Conservation (phyloP, 805 yeast species). For the Ascoidea rubescens region DNA sequence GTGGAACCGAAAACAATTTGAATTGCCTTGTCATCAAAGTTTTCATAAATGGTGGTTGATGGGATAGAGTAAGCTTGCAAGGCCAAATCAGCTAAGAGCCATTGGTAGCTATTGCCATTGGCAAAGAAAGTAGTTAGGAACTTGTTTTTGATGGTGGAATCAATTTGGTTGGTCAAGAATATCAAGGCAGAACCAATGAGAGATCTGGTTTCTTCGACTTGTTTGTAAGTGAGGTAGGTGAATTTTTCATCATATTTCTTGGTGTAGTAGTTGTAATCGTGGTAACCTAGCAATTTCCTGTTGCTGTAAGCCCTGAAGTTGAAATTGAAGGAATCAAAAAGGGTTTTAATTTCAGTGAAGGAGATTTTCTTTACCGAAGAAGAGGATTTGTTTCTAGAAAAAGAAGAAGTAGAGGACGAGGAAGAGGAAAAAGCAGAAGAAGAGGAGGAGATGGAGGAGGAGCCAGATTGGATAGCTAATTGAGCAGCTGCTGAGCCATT, state of each 20-base stretch:
- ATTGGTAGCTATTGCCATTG: neutral
- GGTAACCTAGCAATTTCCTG: neutral
- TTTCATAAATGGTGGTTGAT: neutral
- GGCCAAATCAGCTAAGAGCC: neutral
- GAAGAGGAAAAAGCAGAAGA: too few relatives aligned
- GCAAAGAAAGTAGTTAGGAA: too few relatives aligned
- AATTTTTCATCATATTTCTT: neutral
- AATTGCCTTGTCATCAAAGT: conserved; percentile 31
- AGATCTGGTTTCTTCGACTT: neutral
- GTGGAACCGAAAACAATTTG: conserved; percentile 48
- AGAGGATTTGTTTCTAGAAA: too few relatives aligned
- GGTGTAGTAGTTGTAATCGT: too few relatives aligned
- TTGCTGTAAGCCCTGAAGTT: too few relatives aligned
- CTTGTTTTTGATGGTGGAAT: neutral
- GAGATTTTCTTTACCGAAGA: too few relatives aligned
- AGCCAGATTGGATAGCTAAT: too few relatives aligned
- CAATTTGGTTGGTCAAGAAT: neutral
- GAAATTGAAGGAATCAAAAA: neutral
- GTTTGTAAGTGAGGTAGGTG: neutral
- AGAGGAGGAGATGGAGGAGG: too few relatives aligned
- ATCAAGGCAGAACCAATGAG: neutral
- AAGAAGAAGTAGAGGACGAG: too few relatives aligned
- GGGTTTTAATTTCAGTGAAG: neutral
- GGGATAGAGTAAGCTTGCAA: neutral
- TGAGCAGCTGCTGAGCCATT: too few relatives aligned